Conservation (phyloP, 1,139 yeast genomes). For the Yamadazyma oceani region DNA sequence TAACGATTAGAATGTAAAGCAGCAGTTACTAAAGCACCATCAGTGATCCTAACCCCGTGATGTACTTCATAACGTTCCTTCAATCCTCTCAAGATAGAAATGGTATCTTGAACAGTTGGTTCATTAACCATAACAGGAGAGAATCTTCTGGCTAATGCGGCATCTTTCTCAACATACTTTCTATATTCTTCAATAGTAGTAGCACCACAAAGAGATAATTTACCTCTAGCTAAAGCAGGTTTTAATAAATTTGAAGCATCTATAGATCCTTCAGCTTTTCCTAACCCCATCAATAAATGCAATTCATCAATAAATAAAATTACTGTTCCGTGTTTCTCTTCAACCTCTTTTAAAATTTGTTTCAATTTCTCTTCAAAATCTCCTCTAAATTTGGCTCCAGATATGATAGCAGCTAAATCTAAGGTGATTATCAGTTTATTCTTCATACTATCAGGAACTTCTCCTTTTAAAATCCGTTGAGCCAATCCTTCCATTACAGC, state of each 20-base stretch:
- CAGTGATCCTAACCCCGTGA: slow-evolving; percentile 96
- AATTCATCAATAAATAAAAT: slow-evolving; percentile 91
- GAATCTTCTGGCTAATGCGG: slow-evolving; percentile 88
- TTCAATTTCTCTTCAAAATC: slow-evolving; percentile 93
- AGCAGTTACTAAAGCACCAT: slow-evolving; percentile 90
- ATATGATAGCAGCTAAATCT: slow-evolving; percentile 85
- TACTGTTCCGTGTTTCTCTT: slow-evolving; percentile 73
- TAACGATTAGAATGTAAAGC: slow-evolving; percentile 89
- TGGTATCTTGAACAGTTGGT: slow-evolving; percentile 91
- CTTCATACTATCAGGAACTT: slow-evolving; percentile 92
- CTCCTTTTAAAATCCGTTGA: slow-evolving; percentile 84
- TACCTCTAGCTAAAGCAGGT: slow-evolving; percentile 93
- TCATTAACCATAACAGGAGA: slow-evolving; percentile 86
- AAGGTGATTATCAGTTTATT: slow-evolving; percentile 78
- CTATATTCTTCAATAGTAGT: slow-evolving; percentile 87
- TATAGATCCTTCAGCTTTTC: slow-evolving; percentile 93
- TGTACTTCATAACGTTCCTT: slow-evolving; percentile 95
- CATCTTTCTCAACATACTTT: slow-evolving; percentile 87
- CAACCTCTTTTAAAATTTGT: slow-evolving; percentile 81
- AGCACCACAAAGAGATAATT: slow-evolving; percentile 93
- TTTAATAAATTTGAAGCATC: slow-evolving; percentile 93
- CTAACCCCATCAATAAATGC: slow-evolving; percentile 87
- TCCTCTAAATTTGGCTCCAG: slow-evolving; percentile 94
- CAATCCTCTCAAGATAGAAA: slow-evolving; percentile 87
- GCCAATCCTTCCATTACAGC: slow-evolving; percentile 96